Percentiles rank a stretch among this genome's conserved stretches.
phyloP scores from a whole-genome alignment of 75 land plant genomes.

The Picea glauca region DNA sequence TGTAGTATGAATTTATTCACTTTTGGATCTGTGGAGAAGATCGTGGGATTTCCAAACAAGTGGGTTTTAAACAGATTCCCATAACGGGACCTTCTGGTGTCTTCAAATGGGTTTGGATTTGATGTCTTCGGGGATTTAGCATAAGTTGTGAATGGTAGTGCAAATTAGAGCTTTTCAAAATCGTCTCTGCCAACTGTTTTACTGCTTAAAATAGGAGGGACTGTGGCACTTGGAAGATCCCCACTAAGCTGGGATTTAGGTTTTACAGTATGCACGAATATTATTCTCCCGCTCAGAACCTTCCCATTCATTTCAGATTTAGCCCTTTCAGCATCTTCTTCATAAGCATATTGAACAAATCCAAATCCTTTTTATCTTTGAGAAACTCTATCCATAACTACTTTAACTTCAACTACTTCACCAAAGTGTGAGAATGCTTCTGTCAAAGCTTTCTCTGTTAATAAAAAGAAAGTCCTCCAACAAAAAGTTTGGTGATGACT shows the following conservation, averaged over 20 bases:
- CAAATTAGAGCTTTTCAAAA: too few relatives aligned
- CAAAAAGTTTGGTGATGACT: neutral
- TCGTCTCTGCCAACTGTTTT: too few relatives aligned
- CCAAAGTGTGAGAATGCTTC: conserved; percentile 58
- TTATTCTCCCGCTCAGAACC: conserved; percentile 32
- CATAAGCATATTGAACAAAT: conserved; percentile 61
- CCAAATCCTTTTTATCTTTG: conserved; percentile 65
- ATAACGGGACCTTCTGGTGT: too few relatives aligned
- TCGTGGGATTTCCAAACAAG: too few relatives aligned
- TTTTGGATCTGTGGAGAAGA: too few relatives aligned
- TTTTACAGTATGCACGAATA: conserved; percentile 50
- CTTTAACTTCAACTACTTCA: conserved; percentile 60
- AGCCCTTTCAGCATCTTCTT: conserved; percentile 51
- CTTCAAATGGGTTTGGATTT: too few relatives aligned
- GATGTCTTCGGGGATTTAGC: too few relatives aligned
- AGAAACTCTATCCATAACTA: conserved; percentile 44
- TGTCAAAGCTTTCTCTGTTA: conserved; percentile 38
- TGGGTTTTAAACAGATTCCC: too few relatives aligned
- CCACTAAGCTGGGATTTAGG: conserved; percentile 7
- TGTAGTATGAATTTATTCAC: too few relatives aligned
- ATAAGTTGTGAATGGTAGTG: too few relatives aligned
- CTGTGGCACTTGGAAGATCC: too few relatives aligned
- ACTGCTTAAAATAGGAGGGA: too few relatives aligned
- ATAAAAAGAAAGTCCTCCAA: conserved; percentile 51
- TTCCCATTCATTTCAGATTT: conserved; percentile 54